Evolutionary conservation across 1,284 basidiomycete species (phyloP).

Genomic region (Irpex rosettiformis): DNA sequence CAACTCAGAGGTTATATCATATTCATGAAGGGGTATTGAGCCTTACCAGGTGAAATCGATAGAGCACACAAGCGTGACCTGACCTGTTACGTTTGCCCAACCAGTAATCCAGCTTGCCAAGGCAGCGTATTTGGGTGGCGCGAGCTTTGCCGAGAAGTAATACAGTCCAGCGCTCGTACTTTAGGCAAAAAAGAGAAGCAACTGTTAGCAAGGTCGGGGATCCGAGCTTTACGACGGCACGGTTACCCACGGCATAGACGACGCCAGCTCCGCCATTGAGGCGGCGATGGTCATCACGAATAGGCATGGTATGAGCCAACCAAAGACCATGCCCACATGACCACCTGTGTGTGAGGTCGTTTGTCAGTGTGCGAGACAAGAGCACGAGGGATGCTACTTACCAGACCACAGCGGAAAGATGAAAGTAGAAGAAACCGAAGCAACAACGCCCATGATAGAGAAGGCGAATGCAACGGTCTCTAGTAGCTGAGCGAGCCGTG

Average conservation of each 20-base stretch:
- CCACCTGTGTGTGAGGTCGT: slow-evolving; percentile 44
- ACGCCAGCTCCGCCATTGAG: slow-evolving; percentile 70
- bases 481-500: slow-evolving; percentile 22
- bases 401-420: slow-evolving; percentile 62
- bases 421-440: slow-evolving; percentile 65
- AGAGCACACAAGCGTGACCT: slow-evolving; percentile 63
- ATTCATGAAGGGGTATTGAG: neutral
- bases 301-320: slow-evolving; percentile 70
- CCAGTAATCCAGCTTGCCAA: slow-evolving; percentile 74
- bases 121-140: slow-evolving; percentile 53
- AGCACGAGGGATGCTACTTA: slow-evolving; percentile 21
- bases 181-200: neutral
- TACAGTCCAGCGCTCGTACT: slow-evolving; percentile 57
- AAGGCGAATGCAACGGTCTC: slow-evolving; percentile 70
- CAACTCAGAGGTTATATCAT: too few relatives aligned
- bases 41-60: slow-evolving; percentile 68
- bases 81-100: slow-evolving; percentile 62
- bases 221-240: neutral
- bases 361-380: neutral
- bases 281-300: slow-evolving; percentile 66
- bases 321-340: slow-evolving; percentile 75
- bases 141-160: slow-evolving; percentile 71
- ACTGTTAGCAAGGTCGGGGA: neutral
- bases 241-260: slow-evolving; percentile 67
- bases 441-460: slow-evolving; percentile 74